Evolutionary conservation across 257 asterid species (phyloP).

Genomic region (Plantago elongata): DNA sequence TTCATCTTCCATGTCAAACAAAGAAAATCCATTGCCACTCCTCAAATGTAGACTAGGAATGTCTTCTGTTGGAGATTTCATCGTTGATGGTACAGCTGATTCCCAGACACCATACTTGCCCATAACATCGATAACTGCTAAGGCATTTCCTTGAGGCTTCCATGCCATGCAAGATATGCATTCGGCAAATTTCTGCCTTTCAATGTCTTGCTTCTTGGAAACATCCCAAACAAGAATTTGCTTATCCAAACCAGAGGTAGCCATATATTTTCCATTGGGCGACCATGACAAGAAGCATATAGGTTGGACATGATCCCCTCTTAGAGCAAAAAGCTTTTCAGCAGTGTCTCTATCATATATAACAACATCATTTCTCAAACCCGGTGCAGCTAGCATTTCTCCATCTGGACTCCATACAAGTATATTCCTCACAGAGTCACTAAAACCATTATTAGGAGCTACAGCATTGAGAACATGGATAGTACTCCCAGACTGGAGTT

Average conservation of each 20-base stretch:
- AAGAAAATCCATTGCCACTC: slow-evolving; percentile 54
- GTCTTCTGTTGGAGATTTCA: slow-evolving; percentile 95
- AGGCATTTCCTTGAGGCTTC: slow-evolving; percentile 92
- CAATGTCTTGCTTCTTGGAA: slow-evolving; percentile 82
- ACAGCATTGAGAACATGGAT: slow-evolving; percentile 70
- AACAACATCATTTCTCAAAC: slow-evolving; percentile 87
- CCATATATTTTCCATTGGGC: slow-evolving; percentile 95
- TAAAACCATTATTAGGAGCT: slow-evolving; percentile 69
- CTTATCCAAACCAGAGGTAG: slow-evolving; percentile 81
- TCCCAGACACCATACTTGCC: slow-evolving; percentile 96
- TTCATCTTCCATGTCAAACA: slow-evolving; percentile 72
- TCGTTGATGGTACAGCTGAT: slow-evolving; percentile 71
- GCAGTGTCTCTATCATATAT: slow-evolving; percentile 97
- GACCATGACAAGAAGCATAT: slow-evolving; percentile 94
- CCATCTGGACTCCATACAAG: slow-evolving; percentile 98
- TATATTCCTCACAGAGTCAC: slow-evolving; percentile 48
- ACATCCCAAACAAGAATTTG: slow-evolving; percentile 95
- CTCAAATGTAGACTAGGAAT: slow-evolving; percentile 55
- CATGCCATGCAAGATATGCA: slow-evolving; percentile 77
- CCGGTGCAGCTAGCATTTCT: slow-evolving; percentile 89
- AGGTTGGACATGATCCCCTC: slow-evolving; percentile 83
- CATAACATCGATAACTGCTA: slow-evolving; percentile 76
- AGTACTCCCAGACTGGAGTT: slow-evolving; percentile 76
- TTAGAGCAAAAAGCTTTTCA: slow-evolving; percentile 69
- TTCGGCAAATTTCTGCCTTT: slow-evolving; percentile 77